Conservation (phyloP, 495 filamentous ascomycete species). For the Hypoxylon perforatum region DNA sequence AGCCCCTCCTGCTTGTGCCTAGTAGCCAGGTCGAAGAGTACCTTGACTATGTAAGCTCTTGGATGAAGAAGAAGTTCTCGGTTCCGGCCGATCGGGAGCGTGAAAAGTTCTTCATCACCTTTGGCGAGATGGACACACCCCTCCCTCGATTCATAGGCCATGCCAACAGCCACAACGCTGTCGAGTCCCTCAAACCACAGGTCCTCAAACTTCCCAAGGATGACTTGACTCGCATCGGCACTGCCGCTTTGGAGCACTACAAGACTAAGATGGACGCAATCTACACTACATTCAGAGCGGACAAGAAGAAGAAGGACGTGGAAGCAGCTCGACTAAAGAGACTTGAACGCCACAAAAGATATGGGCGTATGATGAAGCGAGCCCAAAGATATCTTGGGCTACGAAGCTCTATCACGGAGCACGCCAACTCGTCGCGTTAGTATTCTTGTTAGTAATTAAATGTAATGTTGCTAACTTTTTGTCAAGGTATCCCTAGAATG, state of each 20-base stretch:
- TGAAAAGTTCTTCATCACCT: slow-evolving; percentile 65
- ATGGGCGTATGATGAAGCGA: slow-evolving; percentile 65
- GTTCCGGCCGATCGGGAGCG: slow-evolving; percentile 60
- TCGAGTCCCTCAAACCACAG: slow-evolving; percentile 42
- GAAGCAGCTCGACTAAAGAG: slow-evolving; percentile 45
- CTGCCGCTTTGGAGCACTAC: slow-evolving; percentile 25
- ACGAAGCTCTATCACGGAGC: slow-evolving; percentile 44
- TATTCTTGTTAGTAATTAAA: not conserved
- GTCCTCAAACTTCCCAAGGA: slow-evolving; percentile 11
- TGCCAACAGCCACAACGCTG: slow-evolving; percentile 50
- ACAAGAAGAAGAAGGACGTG: slow-evolving; percentile 56
- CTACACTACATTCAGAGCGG: slow-evolving; percentile 43
- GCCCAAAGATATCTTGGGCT: slow-evolving; percentile 77
- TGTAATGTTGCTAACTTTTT: slow-evolving; percentile 2
- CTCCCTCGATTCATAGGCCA: slow-evolving; percentile 73
- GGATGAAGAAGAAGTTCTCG: slow-evolving; percentile 56
- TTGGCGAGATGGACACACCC: slow-evolving; percentile 66
- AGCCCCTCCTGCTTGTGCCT: slow-evolving; percentile 72
- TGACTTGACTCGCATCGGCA: slow-evolving; percentile 17
- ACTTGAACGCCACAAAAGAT: slow-evolving; percentile 56
- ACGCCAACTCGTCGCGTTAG: slow-evolving; percentile 31
- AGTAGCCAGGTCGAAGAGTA: slow-evolving; percentile 69
- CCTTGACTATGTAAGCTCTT: slow-evolving; percentile 67
- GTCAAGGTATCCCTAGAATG: not conserved
- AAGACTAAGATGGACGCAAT: slow-evolving; percentile 37